A percentile compares a stretch with the other conserved stretches of the same genome.
These are phyloP conservation scores for Saccharum officinarum DNA, from an alignment of 176 grass and related monocot genomes.

Conservation along the genomic window DNA sequence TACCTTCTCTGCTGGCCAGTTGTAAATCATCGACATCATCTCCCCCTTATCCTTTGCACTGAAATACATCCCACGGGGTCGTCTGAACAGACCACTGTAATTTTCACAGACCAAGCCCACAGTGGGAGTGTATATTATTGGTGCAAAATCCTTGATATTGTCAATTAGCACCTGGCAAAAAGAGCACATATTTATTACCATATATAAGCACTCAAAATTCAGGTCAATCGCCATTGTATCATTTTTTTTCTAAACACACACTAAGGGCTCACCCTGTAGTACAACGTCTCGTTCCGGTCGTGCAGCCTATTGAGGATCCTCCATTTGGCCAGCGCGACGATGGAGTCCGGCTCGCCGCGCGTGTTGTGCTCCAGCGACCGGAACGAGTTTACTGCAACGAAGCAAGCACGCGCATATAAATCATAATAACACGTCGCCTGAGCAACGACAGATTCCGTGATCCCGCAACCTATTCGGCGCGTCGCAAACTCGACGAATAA, in stretches of 20 bases:
- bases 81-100: constrained; percentile 88
- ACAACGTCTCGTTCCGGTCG: constrained; percentile 94
- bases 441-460: constrained; percentile 12
- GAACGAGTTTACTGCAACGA: constrained; percentile 75
- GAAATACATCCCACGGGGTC: constrained; percentile 98
- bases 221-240: not conserved
- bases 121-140: constrained; percentile 95
- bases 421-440: not conserved
- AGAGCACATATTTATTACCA: constrained; percentile 6
- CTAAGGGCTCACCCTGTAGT: constrained; percentile 79
- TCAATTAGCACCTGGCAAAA: constrained; percentile 86
- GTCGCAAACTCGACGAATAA: not conserved
- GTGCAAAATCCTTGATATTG: constrained; percentile 97
- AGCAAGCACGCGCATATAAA: not conserved
- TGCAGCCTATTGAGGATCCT: constrained; percentile 97
- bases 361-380: constrained; percentile 92
- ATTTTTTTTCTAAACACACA: not conserved
- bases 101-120: constrained; percentile 95
- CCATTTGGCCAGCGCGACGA: constrained; percentile 90
- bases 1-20: constrained; percentile 88
- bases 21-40: constrained; percentile 99
- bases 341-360: constrained; percentile 51
- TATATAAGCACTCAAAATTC: not conserved
- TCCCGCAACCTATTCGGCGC: not conserved
- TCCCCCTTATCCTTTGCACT: constrained; percentile 96